A percentile compares a stretch with the other conserved stretches of the same genome.
Conservation (phyloP, 495 filamentous ascomycete genomes). For the Cudoniella acicularis region DNA sequence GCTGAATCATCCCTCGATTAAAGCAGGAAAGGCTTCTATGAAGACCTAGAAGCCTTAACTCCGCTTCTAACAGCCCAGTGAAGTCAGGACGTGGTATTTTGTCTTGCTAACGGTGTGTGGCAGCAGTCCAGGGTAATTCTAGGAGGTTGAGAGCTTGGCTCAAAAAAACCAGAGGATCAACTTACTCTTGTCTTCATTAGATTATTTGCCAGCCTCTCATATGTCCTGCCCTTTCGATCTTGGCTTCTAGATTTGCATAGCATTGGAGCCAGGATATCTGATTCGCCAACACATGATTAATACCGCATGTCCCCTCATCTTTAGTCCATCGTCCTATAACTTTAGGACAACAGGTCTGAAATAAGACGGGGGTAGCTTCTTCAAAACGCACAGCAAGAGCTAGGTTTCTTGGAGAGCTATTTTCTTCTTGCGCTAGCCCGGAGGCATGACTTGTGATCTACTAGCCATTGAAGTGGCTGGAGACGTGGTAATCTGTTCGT, state of each 20-base stretch:
- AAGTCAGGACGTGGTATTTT: no score
- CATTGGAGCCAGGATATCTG: background rate
- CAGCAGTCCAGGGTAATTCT: no score
- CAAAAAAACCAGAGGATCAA: no score
- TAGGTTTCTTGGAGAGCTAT: constrained; percentile 10
- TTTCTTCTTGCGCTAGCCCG: constrained; percentile 39
- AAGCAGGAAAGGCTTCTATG: no score
- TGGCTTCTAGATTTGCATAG: background rate
- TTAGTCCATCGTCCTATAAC: constrained; percentile 38
- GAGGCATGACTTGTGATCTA: constrained; percentile 41
- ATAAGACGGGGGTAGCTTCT: constrained; percentile 29
- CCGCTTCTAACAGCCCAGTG: no score
- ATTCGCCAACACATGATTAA: background rate
- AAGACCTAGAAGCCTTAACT: no score
- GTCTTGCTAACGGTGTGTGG: no score
- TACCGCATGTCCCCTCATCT: constrained; percentile 35
- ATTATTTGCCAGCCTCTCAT: background rate
- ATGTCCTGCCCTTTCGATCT: background rate
- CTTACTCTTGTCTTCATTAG: no score
- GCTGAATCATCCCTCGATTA: no score
- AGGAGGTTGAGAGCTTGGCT: no score
- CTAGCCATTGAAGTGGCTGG: constrained; percentile 36
- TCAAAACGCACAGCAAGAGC: constrained; percentile 19
- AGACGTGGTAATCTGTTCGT: constrained; percentile 44
- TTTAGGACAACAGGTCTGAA: constrained; percentile 40